Evolutionary conservation across 352 stramenopile genomes (phyloP), one percentile per base, ranked within the genome.

Genomic region (Blastocystis sp.): DNA sequence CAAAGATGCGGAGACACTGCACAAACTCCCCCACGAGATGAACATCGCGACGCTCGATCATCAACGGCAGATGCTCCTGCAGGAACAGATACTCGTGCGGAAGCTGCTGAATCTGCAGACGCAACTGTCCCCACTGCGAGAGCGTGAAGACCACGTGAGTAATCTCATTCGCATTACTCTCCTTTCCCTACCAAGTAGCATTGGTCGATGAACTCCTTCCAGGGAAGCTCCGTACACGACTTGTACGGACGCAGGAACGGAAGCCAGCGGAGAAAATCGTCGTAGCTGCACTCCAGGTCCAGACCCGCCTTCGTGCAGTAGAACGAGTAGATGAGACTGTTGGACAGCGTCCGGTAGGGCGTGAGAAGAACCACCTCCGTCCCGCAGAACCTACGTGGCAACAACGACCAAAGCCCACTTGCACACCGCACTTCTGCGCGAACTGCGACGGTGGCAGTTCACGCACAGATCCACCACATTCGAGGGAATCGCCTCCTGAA

Each of bases 61-160:
- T 90, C 71, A 91, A 89, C 27, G 92, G 89, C 51, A 95, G 88
- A 71, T 94, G 91, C 84, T 94, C 90, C 4, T 89, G 90, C 34
- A 96, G 87, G 72, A 94, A 94, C n/a, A 91, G 91, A 69, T 94
- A 95, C 87, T 96, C 92, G 86, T 95, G 92, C 21, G 92, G 91
- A 51, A 96, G 89, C 53, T 95, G 88, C 27, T 95, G 90, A 90
- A 93, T 87, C 36, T 86, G 38, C 21, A 90, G 54, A 4, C 84
- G 48, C 7, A 95, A 87, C 36, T 86, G 89, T 67, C 91, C 91
- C 87, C 92, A 94, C 78, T 92, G 90, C 24, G 90, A 92, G n/a
- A 94, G 87, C 24, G 94, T 92, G 85, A 95, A 89, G 2, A 96
- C 90, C 6, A 94, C 84, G 0, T 91, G 93, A n/a, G 91, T 91